Evolutionary conservation across 202 grass and related monocot genomes (phyloP).

Genomic region (Musa balbisiana): DNA sequence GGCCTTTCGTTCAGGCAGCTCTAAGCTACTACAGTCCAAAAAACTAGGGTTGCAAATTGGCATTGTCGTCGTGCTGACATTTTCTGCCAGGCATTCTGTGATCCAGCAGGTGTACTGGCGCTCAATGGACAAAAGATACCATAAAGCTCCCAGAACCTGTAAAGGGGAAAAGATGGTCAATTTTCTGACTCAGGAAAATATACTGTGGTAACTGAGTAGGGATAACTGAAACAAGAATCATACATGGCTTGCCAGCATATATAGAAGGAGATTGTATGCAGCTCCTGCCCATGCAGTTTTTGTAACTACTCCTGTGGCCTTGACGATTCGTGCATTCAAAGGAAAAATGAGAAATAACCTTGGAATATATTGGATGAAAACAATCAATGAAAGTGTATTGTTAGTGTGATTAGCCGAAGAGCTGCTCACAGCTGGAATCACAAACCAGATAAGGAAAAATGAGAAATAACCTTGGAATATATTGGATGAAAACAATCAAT

Average conservation of each 20-base stretch:
- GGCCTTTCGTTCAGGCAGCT: constrained; percentile 12
- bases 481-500: constrained; percentile 79
- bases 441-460: constrained; percentile 80
- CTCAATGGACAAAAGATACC: constrained; percentile 86
- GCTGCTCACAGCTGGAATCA: constrained; percentile 63
- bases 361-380: constrained; percentile 81
- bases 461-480: constrained; percentile 65
- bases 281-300: constrained; percentile 77
- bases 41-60: constrained; percentile 33
- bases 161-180: not conserved
- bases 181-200: not conserved
- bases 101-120: constrained; percentile 81
- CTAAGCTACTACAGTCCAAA: constrained; percentile 45
- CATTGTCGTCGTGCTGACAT: not conserved
- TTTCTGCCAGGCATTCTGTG: constrained; percentile 40
- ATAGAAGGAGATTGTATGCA: constrained; percentile 85
- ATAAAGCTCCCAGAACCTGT: constrained; percentile 74
- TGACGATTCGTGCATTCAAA: constrained; percentile 71
- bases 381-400: constrained; percentile 74
- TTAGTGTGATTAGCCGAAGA: constrained; percentile 61
- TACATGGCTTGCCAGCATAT: constrained; percentile 87
- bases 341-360: constrained; percentile 65
- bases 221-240: not conserved
- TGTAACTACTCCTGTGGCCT: constrained; percentile 63
- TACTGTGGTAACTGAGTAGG: no score